Percentiles rank a stretch among this genome's conserved stretches.
Conservation (phyloP, 148 eudicot species). For the Camellia sinensis region DNA sequence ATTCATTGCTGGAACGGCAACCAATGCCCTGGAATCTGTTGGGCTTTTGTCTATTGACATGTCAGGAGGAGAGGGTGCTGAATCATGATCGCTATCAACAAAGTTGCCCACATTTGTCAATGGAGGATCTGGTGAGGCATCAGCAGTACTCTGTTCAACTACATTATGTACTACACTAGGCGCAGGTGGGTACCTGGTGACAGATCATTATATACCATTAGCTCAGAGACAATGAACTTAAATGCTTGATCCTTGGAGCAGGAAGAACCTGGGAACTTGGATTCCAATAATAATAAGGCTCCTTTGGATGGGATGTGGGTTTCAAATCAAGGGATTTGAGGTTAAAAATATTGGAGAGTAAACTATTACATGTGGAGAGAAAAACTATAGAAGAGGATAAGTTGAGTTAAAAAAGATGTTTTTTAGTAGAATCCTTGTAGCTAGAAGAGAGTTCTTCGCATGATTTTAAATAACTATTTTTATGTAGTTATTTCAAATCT, state of each 20-base stretch:
- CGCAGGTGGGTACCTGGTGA: slow-evolving; percentile 49
- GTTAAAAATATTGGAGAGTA: too few species aligned
- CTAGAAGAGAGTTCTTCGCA: too few species aligned
- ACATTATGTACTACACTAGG: slow-evolving; percentile 26
- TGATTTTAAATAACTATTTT: too few species aligned
- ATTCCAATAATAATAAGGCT: background rate
- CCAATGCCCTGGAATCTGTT: slow-evolving; percentile 56
- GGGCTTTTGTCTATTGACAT: slow-evolving; percentile 49
- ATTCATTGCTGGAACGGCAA: slow-evolving; percentile 43
- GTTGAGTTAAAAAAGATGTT: too few species aligned
- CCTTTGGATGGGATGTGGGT: too few species aligned
- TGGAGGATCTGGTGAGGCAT: slow-evolving; percentile 30
- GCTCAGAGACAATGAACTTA: background rate
- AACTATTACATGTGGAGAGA: too few species aligned
- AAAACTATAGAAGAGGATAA: too few species aligned
- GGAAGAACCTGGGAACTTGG: background rate
- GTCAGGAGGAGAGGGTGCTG: slow-evolving; percentile 70
- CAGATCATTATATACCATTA: background rate
- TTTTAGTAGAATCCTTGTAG: too few species aligned
- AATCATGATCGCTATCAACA: slow-evolving; percentile 86
- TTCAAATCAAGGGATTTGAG: too few species aligned
- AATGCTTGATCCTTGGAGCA: background rate
- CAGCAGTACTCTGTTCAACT: slow-evolving; percentile 35
- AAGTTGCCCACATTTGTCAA: slow-evolving; percentile 39
- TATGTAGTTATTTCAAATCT: too few species aligned